Percentiles rank a stretch among this genome's conserved stretches.
Evolutionary conservation across 2,329 filamentous ascomycete genomes (phyloP).

Genomic region (Aspergillus jensenii): DNA sequence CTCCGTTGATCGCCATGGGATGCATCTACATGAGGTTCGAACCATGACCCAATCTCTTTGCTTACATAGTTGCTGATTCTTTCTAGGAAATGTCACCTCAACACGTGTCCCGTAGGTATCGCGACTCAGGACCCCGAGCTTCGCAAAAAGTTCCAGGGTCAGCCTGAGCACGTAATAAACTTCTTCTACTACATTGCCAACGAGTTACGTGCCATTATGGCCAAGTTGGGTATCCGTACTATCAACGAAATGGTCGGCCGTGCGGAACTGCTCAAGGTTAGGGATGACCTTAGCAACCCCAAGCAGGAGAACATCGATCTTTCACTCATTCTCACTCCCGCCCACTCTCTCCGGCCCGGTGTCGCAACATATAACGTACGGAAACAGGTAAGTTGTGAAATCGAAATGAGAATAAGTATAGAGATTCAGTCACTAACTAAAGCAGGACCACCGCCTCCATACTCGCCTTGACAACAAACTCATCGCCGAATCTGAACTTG

Average conservation of each 20-base stretch:
- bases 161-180: slow-evolving; percentile 95
- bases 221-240: slow-evolving; percentile 87
- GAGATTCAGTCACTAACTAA: too few species aligned
- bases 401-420: too few species aligned
- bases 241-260: slow-evolving; percentile 98
- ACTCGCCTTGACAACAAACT: slow-evolving; percentile 95
- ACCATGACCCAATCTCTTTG: background rate
- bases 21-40: slow-evolving; percentile 77
- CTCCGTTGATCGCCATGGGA: slow-evolving; percentile 93
- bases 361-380: slow-evolving; percentile 97
- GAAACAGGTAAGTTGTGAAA: slow-evolving; percentile 38
- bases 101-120: slow-evolving; percentile 80
- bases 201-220: slow-evolving; percentile 95
- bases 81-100: slow-evolving; percentile 52
- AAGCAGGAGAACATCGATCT: slow-evolving; percentile 94
- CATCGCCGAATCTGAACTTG: slow-evolving; percentile 91
- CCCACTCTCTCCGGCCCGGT: slow-evolving; percentile 90
- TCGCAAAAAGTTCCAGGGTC: slow-evolving; percentile 88
- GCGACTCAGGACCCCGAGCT: slow-evolving; percentile 94
- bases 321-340: slow-evolving; percentile 87
- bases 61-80: background rate
- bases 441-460: slow-evolving; percentile 94
- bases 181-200: slow-evolving; percentile 99
- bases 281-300: slow-evolving; percentile 80
- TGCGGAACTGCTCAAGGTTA: slow-evolving; percentile 80